Conservation (phyloP, 2,329 filamentous ascomycete species). For the Fusarium buxicola region DNA sequence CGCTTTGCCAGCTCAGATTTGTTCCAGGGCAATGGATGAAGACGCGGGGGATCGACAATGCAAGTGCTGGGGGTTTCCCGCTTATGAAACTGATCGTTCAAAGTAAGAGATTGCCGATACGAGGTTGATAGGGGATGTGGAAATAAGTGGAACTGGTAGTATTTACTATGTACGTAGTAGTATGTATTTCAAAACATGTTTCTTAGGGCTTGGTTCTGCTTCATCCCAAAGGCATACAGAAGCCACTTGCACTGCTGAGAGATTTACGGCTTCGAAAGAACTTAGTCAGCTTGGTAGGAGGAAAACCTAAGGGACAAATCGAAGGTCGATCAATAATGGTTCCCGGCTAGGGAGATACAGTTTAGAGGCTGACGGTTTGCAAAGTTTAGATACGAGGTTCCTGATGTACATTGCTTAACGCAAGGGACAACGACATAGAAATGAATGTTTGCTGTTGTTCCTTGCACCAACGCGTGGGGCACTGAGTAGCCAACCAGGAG, state of each 20-base stretch:
- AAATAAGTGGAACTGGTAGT: not conserved
- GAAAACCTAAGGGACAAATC: slow-evolving; percentile 17
- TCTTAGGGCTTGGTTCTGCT: too few species aligned
- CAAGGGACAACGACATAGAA: slow-evolving; percentile 23
- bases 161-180: too few species aligned
- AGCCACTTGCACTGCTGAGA: not conserved
- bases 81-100: slow-evolving; percentile 2
- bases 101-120: slow-evolving; percentile 3
- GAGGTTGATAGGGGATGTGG: not conserved
- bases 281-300: not conserved
- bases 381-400: not conserved
- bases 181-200: too few species aligned
- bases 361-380: slow-evolving; percentile 28
- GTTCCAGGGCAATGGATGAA: slow-evolving; percentile 21
- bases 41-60: slow-evolving; percentile 39
- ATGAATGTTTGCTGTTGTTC: slow-evolving; percentile 9
- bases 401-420: slow-evolving; percentile 8
- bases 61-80: slow-evolving; percentile 26
- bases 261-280: slow-evolving; percentile 5
- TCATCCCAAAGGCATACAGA: not conserved
- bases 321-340: slow-evolving; percentile 15
- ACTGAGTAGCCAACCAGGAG: not conserved
- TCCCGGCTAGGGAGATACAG: not conserved
- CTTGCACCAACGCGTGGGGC: slow-evolving; percentile 24
- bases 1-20: slow-evolving; percentile 9